Evolutionary conservation across 2,329 filamentous ascomycete genomes (phyloP), one percentile per base, ranked within the genome.

Genomic region (Diplodia scrobiculata): DNA sequence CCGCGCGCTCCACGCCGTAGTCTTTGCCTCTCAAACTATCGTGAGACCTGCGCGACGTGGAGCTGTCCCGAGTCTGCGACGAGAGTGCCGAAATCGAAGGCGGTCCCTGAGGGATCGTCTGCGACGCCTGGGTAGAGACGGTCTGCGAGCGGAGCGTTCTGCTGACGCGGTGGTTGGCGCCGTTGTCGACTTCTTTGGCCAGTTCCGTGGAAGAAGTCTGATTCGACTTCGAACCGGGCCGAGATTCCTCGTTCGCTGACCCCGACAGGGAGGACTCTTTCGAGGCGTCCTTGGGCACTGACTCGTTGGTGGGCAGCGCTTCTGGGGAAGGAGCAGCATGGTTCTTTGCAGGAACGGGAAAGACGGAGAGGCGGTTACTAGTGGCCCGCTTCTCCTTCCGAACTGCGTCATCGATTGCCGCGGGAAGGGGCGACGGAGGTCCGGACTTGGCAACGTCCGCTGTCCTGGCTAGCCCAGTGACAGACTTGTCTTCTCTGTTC

Each of bases 1-100:
- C 69, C 7, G 72, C 67, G 45, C 71, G 75, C 25, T 77, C 74
- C 2, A 71, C 70, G n/a, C 70, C n/a, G 66, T 59, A 13, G 69
- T 60, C 38, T 41, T 32, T 32, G 32, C 54, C 52, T 34, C 64
- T 52, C 14, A 34, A 41, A 32, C 64, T 66, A 2, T 66, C 64
- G 17, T 66, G 53, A 3, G 64, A 66, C 9, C 52, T 51, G 1
- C 65, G 55, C 13, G 64, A 50, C 2, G n/a, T 19, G 5, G 48
- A 41, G 25, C 65, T 66, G 17, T 66, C 65, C 11, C 52, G 47
- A 5, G 65, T 62, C 47, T 62, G 65, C 11, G 55, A 41, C 14
- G 65, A 66, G 3, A 55, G 19, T 5, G 51, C 63, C 9, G 65
- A 62, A n/a, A 55, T 36, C 13, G 65, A 62, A 3, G 65, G 47